Conservation (phyloP, 2,329 filamentous ascomycete species). For the Camptophora hylomeconis region DNA sequence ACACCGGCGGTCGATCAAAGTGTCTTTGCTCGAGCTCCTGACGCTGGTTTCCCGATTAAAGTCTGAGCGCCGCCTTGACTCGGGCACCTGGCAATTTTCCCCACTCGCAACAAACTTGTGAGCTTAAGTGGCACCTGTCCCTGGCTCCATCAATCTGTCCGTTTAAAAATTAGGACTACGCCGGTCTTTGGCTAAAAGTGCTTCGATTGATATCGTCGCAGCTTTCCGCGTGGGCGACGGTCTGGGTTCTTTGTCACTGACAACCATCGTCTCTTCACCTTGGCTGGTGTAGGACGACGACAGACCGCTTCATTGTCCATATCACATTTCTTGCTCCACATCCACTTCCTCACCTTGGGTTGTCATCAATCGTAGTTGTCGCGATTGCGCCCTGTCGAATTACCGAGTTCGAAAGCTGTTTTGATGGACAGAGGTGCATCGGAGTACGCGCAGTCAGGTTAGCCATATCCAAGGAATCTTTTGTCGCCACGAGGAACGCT, state of each 20-base stretch:
- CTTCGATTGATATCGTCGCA: slow-evolving; percentile 15
- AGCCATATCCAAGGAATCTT: slow-evolving; percentile 56
- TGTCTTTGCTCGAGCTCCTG: slow-evolving; percentile 11
- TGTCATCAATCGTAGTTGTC: slow-evolving; percentile 3
- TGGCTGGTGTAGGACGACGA: not conserved
- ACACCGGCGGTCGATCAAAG: slow-evolving; percentile 13
- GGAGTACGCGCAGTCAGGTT: slow-evolving; percentile 81
- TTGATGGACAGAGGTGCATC: slow-evolving; percentile 48
- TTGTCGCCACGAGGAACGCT: slow-evolving; percentile 24
- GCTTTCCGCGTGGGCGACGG: too few species aligned
- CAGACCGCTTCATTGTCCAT: slow-evolving; percentile 2
- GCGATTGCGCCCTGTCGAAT: not conserved
- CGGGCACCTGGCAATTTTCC: slow-evolving; percentile 10
- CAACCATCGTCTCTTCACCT: slow-evolving; percentile 1
- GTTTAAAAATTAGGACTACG: slow-evolving; percentile 15
- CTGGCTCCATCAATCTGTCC: slow-evolving; percentile 9
- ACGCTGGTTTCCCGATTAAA: slow-evolving; percentile 5
- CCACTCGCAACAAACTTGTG: slow-evolving; percentile 8
- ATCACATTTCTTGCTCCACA: slow-evolving; percentile 3
- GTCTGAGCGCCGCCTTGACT: slow-evolving; percentile 7
- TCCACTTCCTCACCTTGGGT: not conserved
- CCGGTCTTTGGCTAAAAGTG: slow-evolving; percentile 16
- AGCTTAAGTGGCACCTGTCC: slow-evolving; percentile 11
- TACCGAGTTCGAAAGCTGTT: slow-evolving; percentile 1
- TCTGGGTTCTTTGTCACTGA: slow-evolving; percentile 5